These are phyloP conservation scores for Solanum hybrid DNA, from an alignment of 305 asterid genomes.

Conservation along the genomic window DNA sequence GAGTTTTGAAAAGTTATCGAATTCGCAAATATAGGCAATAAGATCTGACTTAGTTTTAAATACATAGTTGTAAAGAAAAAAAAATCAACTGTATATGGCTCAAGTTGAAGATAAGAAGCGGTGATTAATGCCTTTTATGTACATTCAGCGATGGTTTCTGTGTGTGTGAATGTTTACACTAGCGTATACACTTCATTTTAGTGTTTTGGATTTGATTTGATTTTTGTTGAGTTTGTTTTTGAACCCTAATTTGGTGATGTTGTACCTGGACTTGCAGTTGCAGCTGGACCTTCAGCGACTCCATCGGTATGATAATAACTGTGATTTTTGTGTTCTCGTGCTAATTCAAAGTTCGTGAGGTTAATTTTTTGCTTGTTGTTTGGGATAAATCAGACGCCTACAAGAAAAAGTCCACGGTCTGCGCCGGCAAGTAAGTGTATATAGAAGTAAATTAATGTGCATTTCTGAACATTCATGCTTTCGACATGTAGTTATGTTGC, in stretches of 20 bases:
- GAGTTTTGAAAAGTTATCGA: not conserved
- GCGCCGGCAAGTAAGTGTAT: conserved; percentile 28
- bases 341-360: not conserved
- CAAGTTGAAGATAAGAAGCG: not conserved
- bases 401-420: conserved; percentile 24
- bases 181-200: not conserved
- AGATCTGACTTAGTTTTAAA: not conserved
- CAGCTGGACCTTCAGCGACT: conserved; percentile 31
- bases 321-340: not conserved
- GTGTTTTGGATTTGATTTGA: not conserved
- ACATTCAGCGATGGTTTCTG: not conserved
- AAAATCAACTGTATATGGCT: not conserved
- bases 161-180: not conserved
- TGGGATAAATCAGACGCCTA: conserved; percentile 23
- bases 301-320: conserved; percentile 24
- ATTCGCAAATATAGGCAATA: not conserved
- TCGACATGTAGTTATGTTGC: not conserved
- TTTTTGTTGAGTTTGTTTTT: not conserved
- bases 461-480: not conserved
- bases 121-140: not conserved
- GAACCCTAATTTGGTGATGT: conserved; percentile 35
- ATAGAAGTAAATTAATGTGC: not conserved
- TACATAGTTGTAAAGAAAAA: not conserved
- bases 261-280: conserved; percentile 22
- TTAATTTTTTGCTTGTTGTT: not conserved